phyloP scores from a whole-genome alignment of 768 basidiomycete genomes.

The Porphyrellus cyaneotinctus region DNA sequence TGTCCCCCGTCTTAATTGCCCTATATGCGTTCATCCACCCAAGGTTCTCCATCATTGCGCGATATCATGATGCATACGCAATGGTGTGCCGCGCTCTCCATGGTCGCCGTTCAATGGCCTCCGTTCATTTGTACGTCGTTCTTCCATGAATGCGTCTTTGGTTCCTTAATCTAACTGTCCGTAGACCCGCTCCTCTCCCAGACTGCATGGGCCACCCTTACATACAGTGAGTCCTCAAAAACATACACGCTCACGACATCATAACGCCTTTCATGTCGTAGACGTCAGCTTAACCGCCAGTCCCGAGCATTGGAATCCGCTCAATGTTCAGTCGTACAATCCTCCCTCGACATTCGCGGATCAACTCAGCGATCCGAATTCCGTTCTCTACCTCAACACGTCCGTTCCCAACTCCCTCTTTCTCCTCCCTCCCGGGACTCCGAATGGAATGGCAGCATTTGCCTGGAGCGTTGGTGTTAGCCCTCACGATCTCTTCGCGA shows the following conservation, averaged over 20 bases:
- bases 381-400: slow-evolving; percentile 74
- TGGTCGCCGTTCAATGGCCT: slow-evolving; percentile 97
- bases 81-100: slow-evolving; percentile 83
- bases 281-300: slow-evolving; percentile 70
- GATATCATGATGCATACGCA: slow-evolving; percentile 94
- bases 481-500: slow-evolving; percentile 76
- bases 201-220: slow-evolving; percentile 82
- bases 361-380: slow-evolving; percentile 66
- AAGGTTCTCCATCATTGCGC: slow-evolving; percentile 87
- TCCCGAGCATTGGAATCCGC: slow-evolving; percentile 62
- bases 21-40: slow-evolving; percentile 12
- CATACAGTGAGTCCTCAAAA: slow-evolving; percentile 54
- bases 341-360: slow-evolving; percentile 69
- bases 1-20: slow-evolving; percentile 29
- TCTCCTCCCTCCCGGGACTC: slow-evolving; percentile 57
- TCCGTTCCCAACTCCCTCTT: slow-evolving; percentile 69
- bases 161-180: slow-evolving; percentile 13
- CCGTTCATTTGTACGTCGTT: slow-evolving; percentile 72
- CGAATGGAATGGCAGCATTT: slow-evolving; percentile 72
- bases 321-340: slow-evolving; percentile 50
- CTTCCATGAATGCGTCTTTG: not conserved
- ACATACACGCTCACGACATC: slow-evolving; percentile 10
- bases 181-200: slow-evolving; percentile 87
- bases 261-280: slow-evolving; percentile 27
- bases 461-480: slow-evolving; percentile 80